Conservation (phyloP, 345 rosid genomes). For the Populus deltoides region DNA sequence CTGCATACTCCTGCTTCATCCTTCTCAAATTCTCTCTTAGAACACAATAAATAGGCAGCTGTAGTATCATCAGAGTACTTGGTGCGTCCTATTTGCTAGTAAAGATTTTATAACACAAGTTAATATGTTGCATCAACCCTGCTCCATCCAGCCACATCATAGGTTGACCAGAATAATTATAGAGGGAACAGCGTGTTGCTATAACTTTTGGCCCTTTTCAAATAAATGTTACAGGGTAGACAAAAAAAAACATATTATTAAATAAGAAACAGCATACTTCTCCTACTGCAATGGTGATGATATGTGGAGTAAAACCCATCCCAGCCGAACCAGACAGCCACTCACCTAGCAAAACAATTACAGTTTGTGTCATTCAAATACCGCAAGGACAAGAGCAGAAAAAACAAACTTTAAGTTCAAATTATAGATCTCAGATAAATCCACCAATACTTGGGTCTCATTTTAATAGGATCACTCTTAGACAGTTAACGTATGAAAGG, state of each 20-base stretch:
- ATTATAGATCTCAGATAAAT: neutral
- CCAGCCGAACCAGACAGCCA: conserved; percentile 74
- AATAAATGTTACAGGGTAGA: neutral
- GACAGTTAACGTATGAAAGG: neutral
- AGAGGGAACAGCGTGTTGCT: neutral
- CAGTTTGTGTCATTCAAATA: conserved; percentile 13
- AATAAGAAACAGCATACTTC: conserved; percentile 51
- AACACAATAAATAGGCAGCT: neutral
- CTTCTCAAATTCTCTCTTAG: neutral
- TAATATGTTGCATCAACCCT: neutral
- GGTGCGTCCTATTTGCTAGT: neutral
- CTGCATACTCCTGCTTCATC: neutral
- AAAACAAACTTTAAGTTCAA: neutral
- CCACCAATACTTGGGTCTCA: neutral
- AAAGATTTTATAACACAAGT: neutral
- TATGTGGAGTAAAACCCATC: conserved; percentile 75
- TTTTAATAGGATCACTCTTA: neutral
- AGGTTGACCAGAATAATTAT: neutral
- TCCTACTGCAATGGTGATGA: conserved; percentile 67
- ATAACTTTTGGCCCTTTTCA: neutral
- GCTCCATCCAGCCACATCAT: neutral
- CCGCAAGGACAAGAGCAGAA: neutral
- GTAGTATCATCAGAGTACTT: neutral
- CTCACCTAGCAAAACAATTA: conserved; percentile 52
- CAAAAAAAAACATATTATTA: neutral